Evolutionary conservation across 192 early-diverging fungal species (phyloP).

Genomic region (Coemansia sp.): DNA sequence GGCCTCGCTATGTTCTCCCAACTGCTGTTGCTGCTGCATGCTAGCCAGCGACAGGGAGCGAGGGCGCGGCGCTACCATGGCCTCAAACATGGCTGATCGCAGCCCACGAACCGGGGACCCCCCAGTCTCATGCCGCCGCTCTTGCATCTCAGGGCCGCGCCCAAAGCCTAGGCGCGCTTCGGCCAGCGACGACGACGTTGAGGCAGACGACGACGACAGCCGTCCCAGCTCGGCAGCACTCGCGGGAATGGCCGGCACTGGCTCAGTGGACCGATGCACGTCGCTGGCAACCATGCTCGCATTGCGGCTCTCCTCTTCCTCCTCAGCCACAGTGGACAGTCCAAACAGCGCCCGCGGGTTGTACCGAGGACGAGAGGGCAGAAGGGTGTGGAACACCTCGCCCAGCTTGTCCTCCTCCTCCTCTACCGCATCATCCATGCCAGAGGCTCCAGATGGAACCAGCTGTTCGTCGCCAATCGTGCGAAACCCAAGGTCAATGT

Average conservation of each 20-base stretch:
- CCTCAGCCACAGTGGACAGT: constrained; percentile 38
- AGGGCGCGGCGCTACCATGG: background rate
- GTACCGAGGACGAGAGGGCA: constrained; percentile 32
- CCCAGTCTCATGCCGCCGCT: constrained; percentile 2
- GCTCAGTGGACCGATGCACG: background rate
- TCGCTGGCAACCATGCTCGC: constrained; percentile 26
- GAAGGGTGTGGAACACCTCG: constrained; percentile 25
- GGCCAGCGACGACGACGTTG: background rate
- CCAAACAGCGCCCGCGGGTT: constrained; percentile 34
- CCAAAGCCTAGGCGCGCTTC: background rate
- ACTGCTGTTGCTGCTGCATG: background rate
- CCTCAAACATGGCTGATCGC: background rate
- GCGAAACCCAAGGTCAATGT: constrained; percentile 29
- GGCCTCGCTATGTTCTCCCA: background rate
- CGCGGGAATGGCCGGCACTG: background rate
- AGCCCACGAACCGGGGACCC: background rate
- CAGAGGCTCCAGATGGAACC: background rate
- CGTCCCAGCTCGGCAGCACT: background rate
- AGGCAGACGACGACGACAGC: background rate
- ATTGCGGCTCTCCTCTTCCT: constrained; percentile 35
- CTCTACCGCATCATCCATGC: background rate
- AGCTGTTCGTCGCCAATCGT: constrained; percentile 10
- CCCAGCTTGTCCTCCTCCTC: constrained; percentile 3
- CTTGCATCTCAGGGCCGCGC: constrained; percentile 15
- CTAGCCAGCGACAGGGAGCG: background rate